Conservation (phyloP, 768 basidiomycete genomes). For the Lactarius hatsudake region DNA sequence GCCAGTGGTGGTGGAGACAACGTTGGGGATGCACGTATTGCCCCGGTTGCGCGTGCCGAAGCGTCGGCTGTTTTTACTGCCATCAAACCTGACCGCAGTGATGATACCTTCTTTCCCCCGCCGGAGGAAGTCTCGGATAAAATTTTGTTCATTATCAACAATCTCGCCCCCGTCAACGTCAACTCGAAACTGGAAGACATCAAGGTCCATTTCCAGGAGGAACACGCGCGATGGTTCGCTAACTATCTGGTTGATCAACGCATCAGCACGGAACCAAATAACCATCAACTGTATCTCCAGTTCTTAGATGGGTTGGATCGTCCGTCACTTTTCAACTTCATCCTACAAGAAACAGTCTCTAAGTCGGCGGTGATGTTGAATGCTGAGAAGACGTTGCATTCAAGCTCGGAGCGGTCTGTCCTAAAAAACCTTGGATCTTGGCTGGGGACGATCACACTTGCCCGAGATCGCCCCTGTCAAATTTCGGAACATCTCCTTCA, state of each 20-base stretch:
- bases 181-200: constrained; percentile 86
- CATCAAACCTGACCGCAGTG: constrained; percentile 67
- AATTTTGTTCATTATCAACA: constrained; percentile 97
- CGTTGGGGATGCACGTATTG: constrained; percentile 36
- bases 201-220: constrained; percentile 76
- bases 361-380: constrained; percentile 87
- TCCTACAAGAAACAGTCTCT: constrained; percentile 90
- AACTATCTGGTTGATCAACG: constrained; percentile 97
- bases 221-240: constrained; percentile 92
- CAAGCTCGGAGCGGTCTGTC: constrained; percentile 77
- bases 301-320: constrained; percentile 84
- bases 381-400: constrained; percentile 84
- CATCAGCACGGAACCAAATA: constrained; percentile 94
- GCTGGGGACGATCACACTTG: constrained; percentile 92
- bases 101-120: constrained; percentile 63
- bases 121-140: constrained; percentile 88
- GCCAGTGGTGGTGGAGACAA: constrained; percentile 48
- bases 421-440: constrained; percentile 95
- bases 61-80: constrained; percentile 65
- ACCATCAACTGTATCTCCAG: constrained; percentile 91
- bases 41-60: constrained; percentile 37
- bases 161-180: constrained; percentile 92
- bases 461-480: constrained; percentile 91
- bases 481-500: constrained; percentile 92
- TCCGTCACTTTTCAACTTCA: constrained; percentile 62